Conservation (phyloP, 1,284 basidiomycete species). For the Puccinia polysora region DNA sequence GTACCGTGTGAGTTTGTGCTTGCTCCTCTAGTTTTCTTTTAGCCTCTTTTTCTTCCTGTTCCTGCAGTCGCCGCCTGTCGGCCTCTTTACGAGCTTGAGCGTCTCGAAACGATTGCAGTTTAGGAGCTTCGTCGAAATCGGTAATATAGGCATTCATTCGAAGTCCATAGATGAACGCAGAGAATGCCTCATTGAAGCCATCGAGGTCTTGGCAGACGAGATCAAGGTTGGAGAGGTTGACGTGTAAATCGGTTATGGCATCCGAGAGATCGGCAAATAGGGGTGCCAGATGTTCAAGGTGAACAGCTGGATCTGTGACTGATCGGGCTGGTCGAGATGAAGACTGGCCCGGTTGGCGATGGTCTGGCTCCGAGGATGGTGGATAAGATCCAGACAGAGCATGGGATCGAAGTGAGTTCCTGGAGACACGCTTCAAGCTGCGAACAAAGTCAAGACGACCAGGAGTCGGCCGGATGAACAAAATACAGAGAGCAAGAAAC, state of each 20-base stretch:
- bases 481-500: not conserved
- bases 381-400: slow-evolving; percentile 10
- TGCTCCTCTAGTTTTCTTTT: not conserved
- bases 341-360: not conserved
- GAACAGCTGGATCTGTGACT: not conserved
- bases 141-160: slow-evolving; percentile 21
- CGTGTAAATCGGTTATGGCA: slow-evolving; percentile 15
- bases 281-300: slow-evolving; percentile 9
- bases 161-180: slow-evolving; percentile 25
- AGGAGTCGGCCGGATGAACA: not conserved
- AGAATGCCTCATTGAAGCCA: slow-evolving; percentile 33
- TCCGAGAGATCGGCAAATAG: slow-evolving; percentile 20
- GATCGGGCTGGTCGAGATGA: not conserved
- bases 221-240: slow-evolving; percentile 11
- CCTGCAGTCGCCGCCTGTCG: not conserved
- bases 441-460: not conserved
- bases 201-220: slow-evolving; percentile 10
- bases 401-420: slow-evolving; percentile 24
- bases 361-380: not conserved
- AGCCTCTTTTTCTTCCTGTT: not conserved
- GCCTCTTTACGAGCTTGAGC: not conserved
- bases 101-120: not conserved
- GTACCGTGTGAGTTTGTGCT: not conserved
- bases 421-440: slow-evolving; percentile 25
- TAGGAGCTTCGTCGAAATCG: slow-evolving; percentile 34